phyloP scores from a whole-genome alignment of 805 yeast genomes.

The Teunomyces barrocoloradensis region DNA sequence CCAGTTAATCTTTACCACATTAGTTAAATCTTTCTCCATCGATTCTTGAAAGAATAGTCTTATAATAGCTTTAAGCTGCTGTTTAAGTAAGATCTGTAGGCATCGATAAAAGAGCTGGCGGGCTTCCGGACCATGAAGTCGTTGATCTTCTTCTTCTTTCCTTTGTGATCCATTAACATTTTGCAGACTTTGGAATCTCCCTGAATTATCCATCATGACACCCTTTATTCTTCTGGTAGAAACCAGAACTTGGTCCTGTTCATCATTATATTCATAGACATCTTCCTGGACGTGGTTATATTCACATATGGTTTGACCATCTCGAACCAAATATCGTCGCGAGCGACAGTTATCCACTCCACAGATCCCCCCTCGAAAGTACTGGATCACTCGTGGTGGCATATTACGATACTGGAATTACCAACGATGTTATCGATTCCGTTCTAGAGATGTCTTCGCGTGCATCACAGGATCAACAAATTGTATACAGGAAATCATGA shows the following conservation, averaged over 20 bases:
- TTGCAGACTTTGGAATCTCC: constrained; percentile 5
- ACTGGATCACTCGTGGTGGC: constrained; percentile 21
- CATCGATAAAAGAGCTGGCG: constrained; percentile 41
- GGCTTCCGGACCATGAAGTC: constrained; percentile 50
- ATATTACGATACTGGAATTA: constrained; percentile 13
- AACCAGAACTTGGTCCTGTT: constrained; percentile 60
- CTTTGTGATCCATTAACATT: constrained; percentile 1
- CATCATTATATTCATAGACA: constrained; percentile 75
- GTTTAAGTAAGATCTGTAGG: constrained; percentile 49
- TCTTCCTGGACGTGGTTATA: constrained; percentile 89
- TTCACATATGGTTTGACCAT: constrained; percentile 83
- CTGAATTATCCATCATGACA: constrained; percentile 11
- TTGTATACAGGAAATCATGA: no score
- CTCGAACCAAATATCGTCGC: constrained; percentile 62
- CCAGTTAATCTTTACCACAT: constrained; percentile 36
- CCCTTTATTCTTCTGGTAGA: constrained; percentile 56
- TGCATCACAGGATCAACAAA: no score
- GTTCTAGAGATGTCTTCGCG: no score
- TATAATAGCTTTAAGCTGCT: constrained; percentile 35
- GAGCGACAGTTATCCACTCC: constrained; percentile 91
- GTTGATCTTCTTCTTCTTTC: constrained; percentile 5
- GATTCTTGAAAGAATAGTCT: constrained; percentile 10
- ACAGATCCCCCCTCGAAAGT: constrained; percentile 77
- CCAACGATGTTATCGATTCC: no score
- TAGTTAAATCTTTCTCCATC: constrained; percentile 13